A percentile compares a stretch with the other conserved stretches of the same genome.
Evolutionary conservation across 2,329 filamentous ascomycete species (phyloP).

Genomic region (Apiospora kogelbergensis): DNA sequence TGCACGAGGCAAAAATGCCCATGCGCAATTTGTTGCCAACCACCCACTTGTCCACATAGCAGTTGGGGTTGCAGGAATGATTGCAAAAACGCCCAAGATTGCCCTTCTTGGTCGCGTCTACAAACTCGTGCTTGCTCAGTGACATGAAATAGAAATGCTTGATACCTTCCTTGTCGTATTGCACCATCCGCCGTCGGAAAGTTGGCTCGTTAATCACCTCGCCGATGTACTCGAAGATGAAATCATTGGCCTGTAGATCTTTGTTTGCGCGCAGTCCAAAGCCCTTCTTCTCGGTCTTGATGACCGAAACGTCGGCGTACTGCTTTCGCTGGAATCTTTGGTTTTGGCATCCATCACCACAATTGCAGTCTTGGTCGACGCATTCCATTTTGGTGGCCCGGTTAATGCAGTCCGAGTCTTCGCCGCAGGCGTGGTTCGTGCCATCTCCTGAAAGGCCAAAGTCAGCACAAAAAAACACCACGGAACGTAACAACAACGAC

Average conservation of each 20-base stretch:
- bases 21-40: constrained; percentile 96
- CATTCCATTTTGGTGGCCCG: constrained; percentile 98
- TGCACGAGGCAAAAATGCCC: constrained; percentile 93
- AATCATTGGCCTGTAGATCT: constrained; percentile 78
- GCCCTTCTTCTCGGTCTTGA: constrained; percentile 97
- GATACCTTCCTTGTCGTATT: constrained; percentile 95
- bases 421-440: constrained; percentile 83
- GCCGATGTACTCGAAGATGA: constrained; percentile 97
- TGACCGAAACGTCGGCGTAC: constrained; percentile 89
- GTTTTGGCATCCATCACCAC: constrained; percentile 85
- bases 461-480: constrained; percentile 22
- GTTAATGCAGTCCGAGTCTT: constrained; percentile 98
- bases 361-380: constrained; percentile 77
- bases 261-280: constrained; percentile 84
- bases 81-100: constrained; percentile 98
- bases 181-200: constrained; percentile 85
- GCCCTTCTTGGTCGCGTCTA: constrained; percentile 95
- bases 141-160: constrained; percentile 99
- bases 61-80: constrained; percentile 98
- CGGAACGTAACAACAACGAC: constrained; percentile 10
- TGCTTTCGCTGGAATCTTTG: constrained; percentile 90
- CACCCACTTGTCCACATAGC: constrained; percentile 99
- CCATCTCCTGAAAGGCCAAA: constrained; percentile 48
- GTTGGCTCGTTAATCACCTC: constrained; percentile 94
- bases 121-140: constrained; percentile 91